Evolutionary conservation across 352 stramenopile species (phyloP), one percentile per base, ranked within the genome.

Genomic region (Blastocystis sp.): DNA sequence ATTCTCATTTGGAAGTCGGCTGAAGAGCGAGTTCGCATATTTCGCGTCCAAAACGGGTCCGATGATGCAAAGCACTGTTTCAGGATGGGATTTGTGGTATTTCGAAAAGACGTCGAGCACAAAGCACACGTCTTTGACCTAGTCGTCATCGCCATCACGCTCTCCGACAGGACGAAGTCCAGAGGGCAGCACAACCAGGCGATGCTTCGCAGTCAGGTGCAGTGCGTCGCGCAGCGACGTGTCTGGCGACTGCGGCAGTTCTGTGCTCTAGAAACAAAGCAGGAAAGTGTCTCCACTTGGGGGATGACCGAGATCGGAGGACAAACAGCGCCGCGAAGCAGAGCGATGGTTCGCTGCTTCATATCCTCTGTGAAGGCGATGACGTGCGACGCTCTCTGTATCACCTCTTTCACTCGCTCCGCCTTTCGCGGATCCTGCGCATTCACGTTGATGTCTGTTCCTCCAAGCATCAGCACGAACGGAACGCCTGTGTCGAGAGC

Each of bases 401-500:
- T 34, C 43, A 89, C 78, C 18, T 56, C 16, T 2, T 59, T 65
- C n/a, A 89, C 66, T 20, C 13, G 39, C 9, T 78, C 56, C 11
- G 34, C 16, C 53, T 89, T 89, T 3, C 0, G 11, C 18, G 24
- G n/a, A 26, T 89, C 37, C 3, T 59, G 30, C 26, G 30, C 56
- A 43, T 45, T 79, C 47, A 89, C 78, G 55, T 89, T 89, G 66
- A 89, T 89, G 55, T 89, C 78, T 18, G 78, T 89, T 30, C 78
- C 78, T 62, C 78, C 78, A 26, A 89, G 30, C 66, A 89, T 79
- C 50, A 89, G 26, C 6, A 89, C 55, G 55, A 41, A 89, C 2
- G 78, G 78, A 37, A 89, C 20, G 2, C 8, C 13, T 18, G 63
- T 45, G 4, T 54, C 20, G 8, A 69, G 37, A 16, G 66, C 78